A percentile compares a stretch with the other conserved stretches of the same genome.
Evolutionary conservation across 352 stramenopile species (phyloP).

Genomic region (Globisporangium takayamanum): DNA sequence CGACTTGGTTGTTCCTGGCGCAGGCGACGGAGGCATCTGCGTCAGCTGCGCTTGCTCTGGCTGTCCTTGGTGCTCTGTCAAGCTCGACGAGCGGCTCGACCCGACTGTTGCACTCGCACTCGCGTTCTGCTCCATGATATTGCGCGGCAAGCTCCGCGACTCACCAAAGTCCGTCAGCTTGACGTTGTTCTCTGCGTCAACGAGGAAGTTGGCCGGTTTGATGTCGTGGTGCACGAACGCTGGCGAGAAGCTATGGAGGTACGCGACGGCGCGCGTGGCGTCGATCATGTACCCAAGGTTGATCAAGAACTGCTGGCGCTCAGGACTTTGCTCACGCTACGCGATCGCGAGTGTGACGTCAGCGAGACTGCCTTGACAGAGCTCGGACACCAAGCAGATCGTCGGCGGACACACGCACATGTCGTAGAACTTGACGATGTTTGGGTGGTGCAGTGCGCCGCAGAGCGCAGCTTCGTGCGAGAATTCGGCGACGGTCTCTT

Average conservation of each 20-base stretch:
- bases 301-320: not conserved
- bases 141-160: slow-evolving; percentile 28
- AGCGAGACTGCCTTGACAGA: slow-evolving; percentile 52
- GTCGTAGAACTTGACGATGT: slow-evolving; percentile 80
- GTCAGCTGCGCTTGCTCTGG: too few relatives aligned
- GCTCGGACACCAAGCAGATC: slow-evolving; percentile 57
- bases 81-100: slow-evolving; percentile 1
- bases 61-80: too few relatives aligned
- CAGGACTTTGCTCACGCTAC: slow-evolving; percentile 49
- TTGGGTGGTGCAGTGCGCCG: slow-evolving; percentile 30
- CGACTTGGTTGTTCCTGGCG: too few relatives aligned
- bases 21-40: too few relatives aligned
- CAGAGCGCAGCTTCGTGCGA: slow-evolving; percentile 76
- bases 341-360: slow-evolving; percentile 51
- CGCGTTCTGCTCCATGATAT: too few relatives aligned
- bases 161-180: slow-evolving; percentile 72
- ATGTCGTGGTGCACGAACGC: slow-evolving; percentile 68
- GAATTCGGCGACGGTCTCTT: slow-evolving; percentile 71
- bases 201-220: slow-evolving; percentile 60
- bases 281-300: not conserved
- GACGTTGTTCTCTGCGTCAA: slow-evolving; percentile 30
- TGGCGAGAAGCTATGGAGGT: slow-evolving; percentile 68
- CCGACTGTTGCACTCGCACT: slow-evolving; percentile 1
- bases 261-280: slow-evolving; percentile 50
- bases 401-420: slow-evolving; percentile 67